Evolutionary conservation across 2,329 filamentous ascomycete species (phyloP).

Genomic region (Cladosporium sphaerospermum): DNA sequence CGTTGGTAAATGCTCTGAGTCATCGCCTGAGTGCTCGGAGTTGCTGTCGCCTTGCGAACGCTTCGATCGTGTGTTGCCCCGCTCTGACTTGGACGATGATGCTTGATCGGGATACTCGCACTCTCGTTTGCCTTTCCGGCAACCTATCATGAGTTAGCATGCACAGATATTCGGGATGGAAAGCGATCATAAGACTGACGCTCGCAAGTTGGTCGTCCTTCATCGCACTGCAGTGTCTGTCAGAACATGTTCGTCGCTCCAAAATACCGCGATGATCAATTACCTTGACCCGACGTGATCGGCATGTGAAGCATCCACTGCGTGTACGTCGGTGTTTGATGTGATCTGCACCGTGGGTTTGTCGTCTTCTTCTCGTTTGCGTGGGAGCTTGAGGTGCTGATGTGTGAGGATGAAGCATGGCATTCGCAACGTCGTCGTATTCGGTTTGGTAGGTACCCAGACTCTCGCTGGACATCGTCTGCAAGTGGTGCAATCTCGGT

Average conservation of each 20-base stretch:
- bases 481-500: constrained; percentile 25
- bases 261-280: constrained; percentile 22
- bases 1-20: constrained; percentile 38
- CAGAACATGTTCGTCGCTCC: constrained; percentile 10
- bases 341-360: constrained; percentile 49
- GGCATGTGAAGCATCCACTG: constrained; percentile 90
- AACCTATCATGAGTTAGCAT: constrained; percentile 49
- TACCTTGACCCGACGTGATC: constrained; percentile 76
- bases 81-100: constrained; percentile 42
- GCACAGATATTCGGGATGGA: background rate
- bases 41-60: constrained; percentile 40
- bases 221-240: constrained; percentile 65
- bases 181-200: constrained; percentile 38
- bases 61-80: constrained; percentile 41
- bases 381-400: constrained; percentile 18
- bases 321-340: constrained; percentile 90
- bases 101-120: constrained; percentile 80
- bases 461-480: constrained; percentile 29
- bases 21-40: constrained; percentile 48
- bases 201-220: constrained; percentile 80
- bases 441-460: constrained; percentile 26
- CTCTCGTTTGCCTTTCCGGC: constrained; percentile 83
- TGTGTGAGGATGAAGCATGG: constrained; percentile 20
- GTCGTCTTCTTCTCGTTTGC: constrained; percentile 24
- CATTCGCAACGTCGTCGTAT: constrained; percentile 25